Evolutionary conservation across 345 rosid species (phyloP), one percentile per base, ranked within the genome.

Genomic region (Lagerstroemia speciosa): DNA sequence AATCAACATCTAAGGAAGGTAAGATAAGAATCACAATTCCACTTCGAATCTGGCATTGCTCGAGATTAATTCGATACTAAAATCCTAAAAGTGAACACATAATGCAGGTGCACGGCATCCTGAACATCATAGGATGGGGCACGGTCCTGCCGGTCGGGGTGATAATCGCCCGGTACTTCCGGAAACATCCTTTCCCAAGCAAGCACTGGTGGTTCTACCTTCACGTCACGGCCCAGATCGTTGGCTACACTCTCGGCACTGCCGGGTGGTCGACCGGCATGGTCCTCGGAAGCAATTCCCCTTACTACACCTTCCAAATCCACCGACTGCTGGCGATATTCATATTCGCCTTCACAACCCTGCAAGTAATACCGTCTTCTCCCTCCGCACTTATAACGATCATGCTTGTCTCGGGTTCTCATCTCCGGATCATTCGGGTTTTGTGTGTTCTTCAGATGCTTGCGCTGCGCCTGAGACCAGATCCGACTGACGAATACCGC

Each of bases 121-220:
- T 82, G 53, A 86, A 78, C 80, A 82, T 86, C 2, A 30, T 78
- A 12, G 88, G 85, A 32, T 86, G 88, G 88, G 91, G 91, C 33
- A 69, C 62, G 34, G 6, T 86, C 27, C 17, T 86, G 62, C 91
- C 91, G 0, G 22, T 65, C 19, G 91, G 91, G 12, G 85, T 70
- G 17, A 82, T 86, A 3, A n/a, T 74, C 6, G 83, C 80, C 14
- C 82, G 91, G 45, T 86, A 86, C 45, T 76, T 55, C 38, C 76
- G 69, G 67, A 40, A 38, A 20, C 71, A 72, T 30, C 86, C 88
- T 20, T n/a, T 71, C 0, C 43, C 41, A 64, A 26, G 24, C 1
- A 1, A 45, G 3, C 2, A 22, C 2, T 57, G 69, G 64, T 78
- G 86, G 85, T 72, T 40, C 52, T 0, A 3, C 0, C 30, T 73